Evolutionary conservation across 345 rosid species (phyloP).

Genomic region (Arabis hirsuta): DNA sequence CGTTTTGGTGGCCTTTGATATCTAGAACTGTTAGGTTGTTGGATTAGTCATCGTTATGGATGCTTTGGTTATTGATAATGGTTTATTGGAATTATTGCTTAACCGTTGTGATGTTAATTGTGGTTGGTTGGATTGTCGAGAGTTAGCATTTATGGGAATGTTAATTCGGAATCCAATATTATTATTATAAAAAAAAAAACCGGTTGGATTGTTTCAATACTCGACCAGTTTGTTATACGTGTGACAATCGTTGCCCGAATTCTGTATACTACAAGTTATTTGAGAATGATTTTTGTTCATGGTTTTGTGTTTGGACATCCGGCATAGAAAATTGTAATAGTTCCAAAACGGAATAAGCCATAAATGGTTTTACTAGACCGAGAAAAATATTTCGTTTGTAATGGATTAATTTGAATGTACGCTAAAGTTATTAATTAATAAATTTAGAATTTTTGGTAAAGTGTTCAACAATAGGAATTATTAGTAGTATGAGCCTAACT

Average conservation of each 20-base stretch:
- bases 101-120: too few relatives aligned
- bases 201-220: too few relatives aligned
- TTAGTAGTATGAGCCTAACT: too few relatives aligned
- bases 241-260: background rate
- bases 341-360: background rate
- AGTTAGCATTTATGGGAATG: too few relatives aligned
- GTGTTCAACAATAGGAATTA: background rate
- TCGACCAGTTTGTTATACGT: background rate
- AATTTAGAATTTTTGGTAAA: background rate
- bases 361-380: background rate
- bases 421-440: background rate
- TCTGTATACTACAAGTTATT: slow-evolving; percentile 9
- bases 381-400: background rate
- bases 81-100: too few relatives aligned
- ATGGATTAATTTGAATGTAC: background rate
- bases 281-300: slow-evolving; percentile 11
- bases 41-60: too few relatives aligned
- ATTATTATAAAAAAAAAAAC: too few relatives aligned
- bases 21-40: too few relatives aligned
- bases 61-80: too few relatives aligned
- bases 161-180: too few relatives aligned
- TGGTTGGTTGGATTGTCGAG: too few relatives aligned
- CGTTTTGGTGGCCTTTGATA: too few relatives aligned
- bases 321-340: background rate
- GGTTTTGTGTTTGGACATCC: slow-evolving; percentile 17